Evolutionary conservation across 2,329 filamentous ascomycete genomes (phyloP), one percentile per base, ranked within the genome.

Genomic region (Dactylellina leptospora): DNA sequence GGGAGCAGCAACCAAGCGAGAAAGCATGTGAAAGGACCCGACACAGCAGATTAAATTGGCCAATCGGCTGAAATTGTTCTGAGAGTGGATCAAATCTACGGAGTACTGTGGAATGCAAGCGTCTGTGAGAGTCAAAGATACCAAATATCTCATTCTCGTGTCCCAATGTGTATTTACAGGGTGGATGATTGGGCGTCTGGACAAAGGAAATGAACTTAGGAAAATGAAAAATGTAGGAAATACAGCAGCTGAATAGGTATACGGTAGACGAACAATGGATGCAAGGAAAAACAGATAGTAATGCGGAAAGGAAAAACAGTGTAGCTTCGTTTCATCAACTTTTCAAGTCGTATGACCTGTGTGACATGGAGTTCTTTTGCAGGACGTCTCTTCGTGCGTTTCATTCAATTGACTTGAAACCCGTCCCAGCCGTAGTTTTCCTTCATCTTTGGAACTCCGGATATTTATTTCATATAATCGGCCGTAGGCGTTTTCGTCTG

Each of bases 201-300:
- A 36, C 22, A 36, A 44, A 13, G 38, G 16, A 28, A 22, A 47
- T 22, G n/a, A 18, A 27, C 20, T 22, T n/a, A n/a, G 10, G 27
- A 16, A 25, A 56, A 56, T 38, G 23, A 27, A 28, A 63, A 23
- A 50, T 22, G 13, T 42, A 51, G 18, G 44, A 42, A 45, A 66
- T 66, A 66, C 51, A 66, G 23, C 23, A 58, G 53, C 61, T 56
- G 61, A 51, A 58, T 42, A 58, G 61, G 61, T 58, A 66, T 66
- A 66, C 42, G 22, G 42, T 16, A 55, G 22, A 45, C 5, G 30
- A 10, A 23, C 44, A 58, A 42, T 10, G 20, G 13, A 56, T n/a
- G 45, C 6, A 40, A 51, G 20, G 18, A 42, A 20, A 36, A 18
- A 18, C 36, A 13, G 51, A 13, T 55, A 53, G 25, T 53, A 53